A percentile compares a stretch with the other conserved stretches of the same genome.
Evolutionary conservation across 2,329 filamentous ascomycete genomes (phyloP).

Genomic region (Cryphonectria nitschkei): DNA sequence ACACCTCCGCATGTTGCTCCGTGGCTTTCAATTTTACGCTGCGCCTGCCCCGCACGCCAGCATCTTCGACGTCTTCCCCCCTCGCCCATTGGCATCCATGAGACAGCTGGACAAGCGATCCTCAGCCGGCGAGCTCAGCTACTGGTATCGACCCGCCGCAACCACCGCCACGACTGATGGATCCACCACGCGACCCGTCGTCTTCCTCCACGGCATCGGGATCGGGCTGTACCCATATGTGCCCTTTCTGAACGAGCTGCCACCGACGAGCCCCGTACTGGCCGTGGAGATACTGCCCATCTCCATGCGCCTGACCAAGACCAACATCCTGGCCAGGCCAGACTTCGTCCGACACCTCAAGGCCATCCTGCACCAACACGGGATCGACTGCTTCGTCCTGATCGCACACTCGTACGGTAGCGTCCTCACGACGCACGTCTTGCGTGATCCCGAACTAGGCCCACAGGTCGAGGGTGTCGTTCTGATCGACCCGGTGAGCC

Average conservation of each 20-base stretch:
- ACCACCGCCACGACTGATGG: neutral
- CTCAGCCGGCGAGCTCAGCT: conserved; percentile 27
- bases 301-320: conserved; percentile 28
- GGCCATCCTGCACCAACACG: conserved; percentile 60
- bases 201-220: conserved; percentile 31
- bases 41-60: conserved; percentile 37
- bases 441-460: conserved; percentile 52
- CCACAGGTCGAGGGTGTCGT: conserved; percentile 54
- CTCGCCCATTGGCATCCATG: conserved; percentile 50
- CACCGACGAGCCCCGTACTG: conserved; percentile 27
- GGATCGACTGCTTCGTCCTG: conserved; percentile 62
- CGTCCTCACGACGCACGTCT: conserved; percentile 64
- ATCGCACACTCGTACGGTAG: conserved; percentile 68
- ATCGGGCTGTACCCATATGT: conserved; percentile 30
- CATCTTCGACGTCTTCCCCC: conserved; percentile 54
- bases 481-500: conserved; percentile 65
- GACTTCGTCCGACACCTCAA: conserved; percentile 61
- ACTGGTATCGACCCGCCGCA: conserved; percentile 25
- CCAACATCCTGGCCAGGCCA: conserved; percentile 51
- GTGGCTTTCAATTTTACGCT: conserved; percentile 58
- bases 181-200: conserved; percentile 24
- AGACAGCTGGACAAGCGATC: conserved; percentile 5
- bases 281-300: conserved; percentile 31
- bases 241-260: conserved; percentile 24
- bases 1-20: conserved; percentile 48